Percentiles rank a stretch among this genome's conserved stretches.
Conservation (phyloP, 768 basidiomycete genomes). For the Boletus reticulatus region DNA sequence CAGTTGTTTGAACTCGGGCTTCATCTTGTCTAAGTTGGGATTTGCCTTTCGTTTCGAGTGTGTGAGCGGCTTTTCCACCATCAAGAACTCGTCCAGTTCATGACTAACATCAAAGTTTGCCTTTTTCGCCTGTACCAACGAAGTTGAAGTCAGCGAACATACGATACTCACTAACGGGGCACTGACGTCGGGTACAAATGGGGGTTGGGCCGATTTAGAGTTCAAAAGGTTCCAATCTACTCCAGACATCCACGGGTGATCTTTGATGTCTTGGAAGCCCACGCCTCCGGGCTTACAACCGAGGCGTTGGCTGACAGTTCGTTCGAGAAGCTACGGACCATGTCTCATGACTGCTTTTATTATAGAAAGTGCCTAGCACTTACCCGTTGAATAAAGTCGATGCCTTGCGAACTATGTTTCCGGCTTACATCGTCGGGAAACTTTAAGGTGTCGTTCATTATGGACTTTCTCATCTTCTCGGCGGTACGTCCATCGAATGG, state of each 20-base stretch:
- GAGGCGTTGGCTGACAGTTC: conserved; percentile 72
- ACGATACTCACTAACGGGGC: background rate
- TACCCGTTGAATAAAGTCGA: conserved; percentile 67
- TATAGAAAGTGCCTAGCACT: conserved; percentile 24
- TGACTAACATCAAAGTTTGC: conserved; percentile 99
- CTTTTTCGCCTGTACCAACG: conserved; percentile 71
- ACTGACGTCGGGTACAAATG: conserved; percentile 92
- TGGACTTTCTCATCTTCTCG: conserved; percentile 85
- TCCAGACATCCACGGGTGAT: conserved; percentile 80
- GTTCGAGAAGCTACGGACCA: conserved; percentile 70
- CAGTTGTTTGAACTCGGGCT: conserved; percentile 86
- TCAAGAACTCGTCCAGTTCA: conserved; percentile 94
- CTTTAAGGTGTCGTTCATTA: conserved; percentile 72
- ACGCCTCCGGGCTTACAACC: conserved; percentile 72
- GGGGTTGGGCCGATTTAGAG: conserved; percentile 68
- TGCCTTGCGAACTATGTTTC: conserved; percentile 64
- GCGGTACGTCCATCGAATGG: conserved; percentile 91
- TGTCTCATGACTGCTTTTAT: conserved; percentile 9
- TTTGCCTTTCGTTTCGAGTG: conserved; percentile 91
- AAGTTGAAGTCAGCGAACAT: background rate
- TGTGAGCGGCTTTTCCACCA: conserved; percentile 98
- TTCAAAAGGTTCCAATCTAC: conserved; percentile 82
- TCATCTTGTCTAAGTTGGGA: conserved; percentile 81
- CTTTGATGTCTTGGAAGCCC: conserved; percentile 75
- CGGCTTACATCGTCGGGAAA: conserved; percentile 69